Evolutionary conservation across 495 filamentous ascomycete species (phyloP), one percentile per base, ranked within the genome.

Genomic region (Platismatia glauca): DNA sequence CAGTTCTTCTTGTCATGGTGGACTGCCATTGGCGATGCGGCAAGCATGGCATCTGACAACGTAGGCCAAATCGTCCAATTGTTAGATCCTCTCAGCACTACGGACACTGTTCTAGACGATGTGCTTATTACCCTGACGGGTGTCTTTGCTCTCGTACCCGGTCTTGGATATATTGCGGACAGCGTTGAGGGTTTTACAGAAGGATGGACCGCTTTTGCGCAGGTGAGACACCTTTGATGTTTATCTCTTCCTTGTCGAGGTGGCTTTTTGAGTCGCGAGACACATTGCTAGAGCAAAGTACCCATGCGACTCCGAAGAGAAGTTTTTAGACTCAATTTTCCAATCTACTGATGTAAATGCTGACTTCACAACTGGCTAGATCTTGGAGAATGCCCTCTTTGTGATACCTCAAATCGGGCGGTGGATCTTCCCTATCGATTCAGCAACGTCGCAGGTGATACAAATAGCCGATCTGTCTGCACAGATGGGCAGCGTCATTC

Each of bases 1-100:
- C 62, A 67, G 27, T 67, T 58, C 62, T 67, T 67, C 24, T n/a
- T 59, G 20, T 67, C 65, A 15, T 67, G 65, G 65, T 67, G 59
- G 48, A 62, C 52, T n/a, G 65, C 65, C 0, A 62, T 67, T 11
- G 65, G 65, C 2, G 43, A 57, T 37, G 65, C 65, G 1, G 48
- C 57, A 1, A 56, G 29, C 22, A 38, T 59, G 7, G 65, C 65
- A 6, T 46, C 62, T 3, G 57, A 64, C 16, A 67, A 67, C 22
- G 58, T 67, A 16, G 65, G 60, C 15, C 41, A 53, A 22, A 64
- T 67, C 29, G 58, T 67, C 2, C 62, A 67, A 22, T 18, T 67
- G 11, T 37, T 67, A 29, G 48, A 64, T 33, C 57, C 62, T 20
- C 58, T 63, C 5, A 46, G 39, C 41, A 55, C 15, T 33, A 44